phyloP scores from a whole-genome alignment of 805 yeast genomes.

The Ogataea ganodermae region DNA sequence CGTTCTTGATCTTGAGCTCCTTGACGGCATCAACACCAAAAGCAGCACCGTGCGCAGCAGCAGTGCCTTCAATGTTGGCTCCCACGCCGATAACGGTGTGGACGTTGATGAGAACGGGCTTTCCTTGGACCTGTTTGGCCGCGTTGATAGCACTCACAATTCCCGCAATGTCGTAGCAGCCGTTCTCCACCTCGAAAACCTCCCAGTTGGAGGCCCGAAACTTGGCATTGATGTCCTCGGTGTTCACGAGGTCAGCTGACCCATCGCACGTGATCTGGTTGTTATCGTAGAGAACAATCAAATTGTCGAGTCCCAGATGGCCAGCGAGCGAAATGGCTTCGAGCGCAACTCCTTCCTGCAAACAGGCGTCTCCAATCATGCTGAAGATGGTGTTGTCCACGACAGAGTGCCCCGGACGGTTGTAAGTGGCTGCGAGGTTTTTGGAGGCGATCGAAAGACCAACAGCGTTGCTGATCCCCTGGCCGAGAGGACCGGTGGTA shows the following conservation, averaged over 20 bases:
- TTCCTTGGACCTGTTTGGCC: constrained; percentile 70
- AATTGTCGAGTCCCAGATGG: constrained; percentile 86
- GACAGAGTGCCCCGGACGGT: constrained; percentile 75
- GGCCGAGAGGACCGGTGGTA: constrained; percentile 98
- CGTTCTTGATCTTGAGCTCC: constrained; percentile 78
- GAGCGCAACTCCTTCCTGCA: constrained; percentile 95
- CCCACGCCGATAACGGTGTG: constrained; percentile 94
- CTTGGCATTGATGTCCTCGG: constrained; percentile 86
- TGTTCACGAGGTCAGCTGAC: constrained; percentile 82
- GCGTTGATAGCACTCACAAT: constrained; percentile 69
- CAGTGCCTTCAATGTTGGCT: constrained; percentile 79
- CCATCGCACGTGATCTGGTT: constrained; percentile 97
- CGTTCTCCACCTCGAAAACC: constrained; percentile 71
- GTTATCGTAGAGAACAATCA: constrained; percentile 94
- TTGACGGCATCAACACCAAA: constrained; percentile 88
- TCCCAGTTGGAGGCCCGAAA: constrained; percentile 96
- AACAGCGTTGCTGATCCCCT: constrained; percentile 93
- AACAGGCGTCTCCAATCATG: constrained; percentile 95
- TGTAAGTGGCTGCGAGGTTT: constrained; percentile 88
- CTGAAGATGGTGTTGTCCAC: constrained; percentile 75
- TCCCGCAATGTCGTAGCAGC: constrained; percentile 74
- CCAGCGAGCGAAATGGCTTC: constrained; percentile 96
- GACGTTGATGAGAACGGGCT: constrained; percentile 88
- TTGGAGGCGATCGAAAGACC: constrained; percentile 95
- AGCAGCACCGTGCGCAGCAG: constrained; percentile 95